Base-by-base conservation (phyloP, 306 rosid species). In the Alnus rubra region DNA sequence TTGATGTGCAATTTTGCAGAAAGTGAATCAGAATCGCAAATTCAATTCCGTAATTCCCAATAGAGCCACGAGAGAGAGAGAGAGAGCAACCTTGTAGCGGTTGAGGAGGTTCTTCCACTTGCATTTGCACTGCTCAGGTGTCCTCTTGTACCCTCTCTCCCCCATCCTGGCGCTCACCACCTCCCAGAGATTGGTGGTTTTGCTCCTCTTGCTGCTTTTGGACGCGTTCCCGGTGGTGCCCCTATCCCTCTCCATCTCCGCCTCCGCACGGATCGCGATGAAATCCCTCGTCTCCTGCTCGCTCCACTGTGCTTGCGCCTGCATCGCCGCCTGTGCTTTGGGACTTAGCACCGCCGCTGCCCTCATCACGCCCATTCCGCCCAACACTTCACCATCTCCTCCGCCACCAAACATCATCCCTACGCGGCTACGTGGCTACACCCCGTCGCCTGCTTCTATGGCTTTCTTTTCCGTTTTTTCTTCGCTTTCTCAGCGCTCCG, bases 51-150 rank as follows among this genome's bases (percentile, higher is more conserved):
- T 30, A 55, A 15, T 18, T 23, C 69, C 45, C 65, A 4, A 1
- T 33, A 45, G 56, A 55, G 51, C 52, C 42, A 74, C 70, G 47
- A 73, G 15, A 69, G 54, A 68, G 11, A 75, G 51, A 63, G 5
- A 42, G 35, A 14, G 69, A 75, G 13, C 4, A 31, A 92, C 98
- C 98, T 94, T 94, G 87, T 94, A 94, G 59, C 98, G 97, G 77
- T 87, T 90, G 79, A 94, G 92, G 62, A 94, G 96, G 84, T 92
- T 94, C 82, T 94, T 94, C 98, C 98, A 94, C 86, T 94, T 94
- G 88, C 96, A 94, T 85, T 94, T 94, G 77, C 98, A 94, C 88
- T 94, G 98, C 70, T 94, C 97, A 3, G 98, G 87, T 67, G 90
- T 94, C 59, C 97, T 84, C 53, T 83, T 83, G 79, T 82, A 92